Evolutionary conservation across 441 rosid species (phyloP).

Genomic region (Mallotus japonicus): DNA sequence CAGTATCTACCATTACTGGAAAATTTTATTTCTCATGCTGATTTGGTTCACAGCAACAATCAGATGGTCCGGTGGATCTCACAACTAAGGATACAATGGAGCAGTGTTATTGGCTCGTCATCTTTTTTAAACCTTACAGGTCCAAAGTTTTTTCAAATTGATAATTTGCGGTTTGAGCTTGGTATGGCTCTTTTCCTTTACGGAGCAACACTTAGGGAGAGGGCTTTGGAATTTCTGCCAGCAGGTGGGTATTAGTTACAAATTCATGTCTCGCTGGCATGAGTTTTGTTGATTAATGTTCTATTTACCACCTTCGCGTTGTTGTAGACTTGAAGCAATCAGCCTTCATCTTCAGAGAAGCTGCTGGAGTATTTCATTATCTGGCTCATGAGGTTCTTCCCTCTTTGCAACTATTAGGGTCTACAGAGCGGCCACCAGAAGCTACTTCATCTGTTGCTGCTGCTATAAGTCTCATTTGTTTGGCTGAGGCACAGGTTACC

Average conservation of each 20-base stretch:
- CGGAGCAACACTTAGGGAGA: conserved; percentile 61
- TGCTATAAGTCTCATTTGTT: conserved; percentile 61
- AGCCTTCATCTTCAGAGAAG: conserved; percentile 62
- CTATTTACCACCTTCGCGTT: conserved; percentile 11
- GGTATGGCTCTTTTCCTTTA: conserved; percentile 59
- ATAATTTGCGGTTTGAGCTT: conserved; percentile 60
- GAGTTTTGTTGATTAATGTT: conserved; percentile 5
- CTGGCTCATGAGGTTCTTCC: conserved; percentile 57
- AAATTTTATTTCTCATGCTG: conserved; percentile 53
- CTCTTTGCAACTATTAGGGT: conserved; percentile 34
- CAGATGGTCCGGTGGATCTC: conserved; percentile 38
- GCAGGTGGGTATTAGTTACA: conserved; percentile 37
- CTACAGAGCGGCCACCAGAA: conserved; percentile 57
- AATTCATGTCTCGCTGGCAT: not conserved
- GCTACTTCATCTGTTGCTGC: conserved; percentile 47
- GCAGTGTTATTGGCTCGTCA: conserved; percentile 51
- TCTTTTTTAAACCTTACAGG: conserved; percentile 55
- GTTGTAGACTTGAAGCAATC: conserved; percentile 53
- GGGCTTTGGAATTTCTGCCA: conserved; percentile 56
- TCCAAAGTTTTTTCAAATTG: conserved; percentile 54
- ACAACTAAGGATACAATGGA: conserved; percentile 69
- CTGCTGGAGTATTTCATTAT: conserved; percentile 69
- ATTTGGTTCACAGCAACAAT: conserved; percentile 34
- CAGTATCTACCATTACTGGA: conserved; percentile 62
- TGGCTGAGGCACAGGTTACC: conserved; percentile 84